These are phyloP conservation scores for Verticillium alfalfae DNA, from an alignment of 2,329 filamentous ascomycete species.

Conservation along the genomic window DNA sequence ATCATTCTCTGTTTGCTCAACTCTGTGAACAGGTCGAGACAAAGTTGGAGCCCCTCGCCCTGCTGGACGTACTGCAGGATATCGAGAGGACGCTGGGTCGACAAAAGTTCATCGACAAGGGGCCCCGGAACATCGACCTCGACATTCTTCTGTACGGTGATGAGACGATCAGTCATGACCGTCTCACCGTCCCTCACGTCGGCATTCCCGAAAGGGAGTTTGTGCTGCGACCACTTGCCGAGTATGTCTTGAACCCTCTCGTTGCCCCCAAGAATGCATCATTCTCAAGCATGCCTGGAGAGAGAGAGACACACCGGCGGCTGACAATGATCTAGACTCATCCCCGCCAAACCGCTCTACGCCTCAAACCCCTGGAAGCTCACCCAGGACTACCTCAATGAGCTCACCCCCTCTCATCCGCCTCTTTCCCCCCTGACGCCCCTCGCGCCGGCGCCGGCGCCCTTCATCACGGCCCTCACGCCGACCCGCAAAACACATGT, in stretches of 20 bases:
- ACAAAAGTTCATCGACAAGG: constrained; percentile 83
- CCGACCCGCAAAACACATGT: constrained; percentile 62
- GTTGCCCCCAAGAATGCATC: too few relatives aligned
- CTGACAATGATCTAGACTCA: constrained; percentile 34
- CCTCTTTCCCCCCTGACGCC: constrained; percentile 56
- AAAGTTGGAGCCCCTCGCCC: constrained; percentile 62
- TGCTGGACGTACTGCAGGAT: constrained; percentile 75
- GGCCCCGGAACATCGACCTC: constrained; percentile 88
- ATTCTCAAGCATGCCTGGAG: too few relatives aligned
- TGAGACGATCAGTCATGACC: constrained; percentile 57
- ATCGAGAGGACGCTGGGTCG: constrained; percentile 79
- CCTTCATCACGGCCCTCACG: constrained; percentile 48
- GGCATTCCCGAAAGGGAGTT: constrained; percentile 90
- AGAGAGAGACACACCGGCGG: not conserved
- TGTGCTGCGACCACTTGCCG: constrained; percentile 78
- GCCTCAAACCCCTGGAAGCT: constrained; percentile 53
- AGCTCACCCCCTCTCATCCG: constrained; percentile 41
- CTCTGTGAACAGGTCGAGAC: constrained; percentile 60
- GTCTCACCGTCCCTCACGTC: constrained; percentile 78
- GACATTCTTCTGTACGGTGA: constrained; percentile 84
- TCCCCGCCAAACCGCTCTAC: constrained; percentile 48
- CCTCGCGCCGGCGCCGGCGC: constrained; percentile 39
- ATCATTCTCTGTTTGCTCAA: not conserved
- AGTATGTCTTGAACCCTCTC: constrained; percentile 42
- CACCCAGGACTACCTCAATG: constrained; percentile 55